phyloP scores from a whole-genome alignment of 1,284 basidiomycete species.

The Apiotrichum brassicae region DNA sequence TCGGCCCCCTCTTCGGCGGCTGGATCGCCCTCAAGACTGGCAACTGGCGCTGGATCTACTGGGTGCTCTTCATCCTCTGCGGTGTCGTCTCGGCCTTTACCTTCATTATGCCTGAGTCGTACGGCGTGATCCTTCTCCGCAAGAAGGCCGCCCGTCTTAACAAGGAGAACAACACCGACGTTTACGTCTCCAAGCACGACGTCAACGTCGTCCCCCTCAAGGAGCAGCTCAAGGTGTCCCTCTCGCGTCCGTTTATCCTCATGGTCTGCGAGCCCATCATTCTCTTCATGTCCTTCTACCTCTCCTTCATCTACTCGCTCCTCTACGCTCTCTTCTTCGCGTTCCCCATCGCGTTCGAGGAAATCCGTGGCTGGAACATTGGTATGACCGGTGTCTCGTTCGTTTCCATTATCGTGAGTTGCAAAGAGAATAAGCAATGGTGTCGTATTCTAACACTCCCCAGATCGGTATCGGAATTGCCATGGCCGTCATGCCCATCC shows the following conservation, averaged over 20 bases:
- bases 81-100: conserved; percentile 34
- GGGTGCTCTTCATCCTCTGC: conserved; percentile 44
- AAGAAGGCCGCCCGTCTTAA: conserved; percentile 39
- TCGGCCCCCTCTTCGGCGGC: conserved; percentile 45
- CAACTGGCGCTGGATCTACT: conserved; percentile 50
- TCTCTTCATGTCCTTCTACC: conserved; percentile 49
- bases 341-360: conserved; percentile 42
- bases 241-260: conserved; percentile 45
- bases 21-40: conserved; percentile 39
- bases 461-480: conserved; percentile 36
- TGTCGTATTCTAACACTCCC: background rate
- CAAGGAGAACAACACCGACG: conserved; percentile 41
- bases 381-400: conserved; percentile 44
- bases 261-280: conserved; percentile 48
- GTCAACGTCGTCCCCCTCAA: conserved; percentile 26
- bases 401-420: conserved; percentile 36
- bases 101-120: conserved; percentile 46
- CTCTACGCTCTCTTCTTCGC: conserved; percentile 44
- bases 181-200: conserved; percentile 42
- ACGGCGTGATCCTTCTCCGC: conserved; percentile 43
- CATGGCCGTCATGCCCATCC: conserved; percentile 29
- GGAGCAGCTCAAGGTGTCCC: conserved; percentile 38
- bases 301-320: conserved; percentile 49
- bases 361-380: conserved; percentile 41
- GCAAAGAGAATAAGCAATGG: background rate